Conservation (phyloP, 1,139 yeast genomes). For the Pichia sp. region DNA sequence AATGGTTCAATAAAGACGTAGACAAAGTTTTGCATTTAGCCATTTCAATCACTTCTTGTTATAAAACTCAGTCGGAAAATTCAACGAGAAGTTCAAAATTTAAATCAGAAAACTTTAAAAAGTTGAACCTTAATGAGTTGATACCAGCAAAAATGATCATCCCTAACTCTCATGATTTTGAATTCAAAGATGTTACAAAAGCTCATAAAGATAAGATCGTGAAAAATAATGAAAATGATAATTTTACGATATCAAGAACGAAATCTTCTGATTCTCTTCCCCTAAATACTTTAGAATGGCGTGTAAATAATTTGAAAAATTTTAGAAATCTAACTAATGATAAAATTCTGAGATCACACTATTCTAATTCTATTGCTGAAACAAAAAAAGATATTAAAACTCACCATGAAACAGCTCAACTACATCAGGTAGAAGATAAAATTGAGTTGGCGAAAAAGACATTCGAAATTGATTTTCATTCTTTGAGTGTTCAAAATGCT, state of each 20-base stretch:
- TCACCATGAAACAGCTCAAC: conserved; percentile 1
- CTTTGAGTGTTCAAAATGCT: conserved; percentile 41
- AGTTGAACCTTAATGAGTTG: too few species aligned
- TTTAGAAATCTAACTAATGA: conserved; percentile 3
- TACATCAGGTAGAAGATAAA: conserved; percentile 8
- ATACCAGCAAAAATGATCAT: too few species aligned
- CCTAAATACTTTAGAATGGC: neutral
- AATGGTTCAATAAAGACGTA: conserved; percentile 37
- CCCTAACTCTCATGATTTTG: too few species aligned
- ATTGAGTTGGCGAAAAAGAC: conserved; percentile 13
- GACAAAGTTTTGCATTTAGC: conserved; percentile 16
- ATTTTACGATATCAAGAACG: too few species aligned
- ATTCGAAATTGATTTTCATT: conserved; percentile 47
- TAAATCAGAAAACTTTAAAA: too few species aligned
- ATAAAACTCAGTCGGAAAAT: too few species aligned
- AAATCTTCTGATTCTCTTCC: neutral
- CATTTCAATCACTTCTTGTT: conserved; percentile 8
- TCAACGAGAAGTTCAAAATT: too few species aligned
- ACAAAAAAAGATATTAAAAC: conserved; percentile 3
- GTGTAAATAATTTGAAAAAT: conserved; percentile 2
- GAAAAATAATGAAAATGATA: too few species aligned
- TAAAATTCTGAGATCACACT: conserved; percentile 7
- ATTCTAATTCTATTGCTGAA: conserved; percentile 2
- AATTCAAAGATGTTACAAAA: too few species aligned
- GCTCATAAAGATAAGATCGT: too few species aligned